Base-by-base conservation (phyloP, 305 asterid species). In the Solanum hybrid region DNA sequence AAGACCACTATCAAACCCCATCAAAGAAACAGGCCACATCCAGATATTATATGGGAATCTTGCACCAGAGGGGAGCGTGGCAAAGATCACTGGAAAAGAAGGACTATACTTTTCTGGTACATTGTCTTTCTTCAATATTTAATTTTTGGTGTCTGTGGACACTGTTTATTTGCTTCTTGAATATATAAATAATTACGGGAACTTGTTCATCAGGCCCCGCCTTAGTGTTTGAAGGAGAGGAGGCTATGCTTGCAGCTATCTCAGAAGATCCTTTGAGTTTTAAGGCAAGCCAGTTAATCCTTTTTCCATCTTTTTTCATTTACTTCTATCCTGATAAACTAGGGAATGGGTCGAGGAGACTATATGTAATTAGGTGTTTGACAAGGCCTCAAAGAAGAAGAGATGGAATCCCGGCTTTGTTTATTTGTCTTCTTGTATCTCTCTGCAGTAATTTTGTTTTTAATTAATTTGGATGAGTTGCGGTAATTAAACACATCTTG, bases 51-150 rank as follows among this genome's bases (percentile, higher is more conserved):
- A 96, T 76, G 99, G 99, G 80, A 96, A 97, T 89, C 92, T 97
- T 90, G 99, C 99, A 87, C 99, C 99, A 35, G 99, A 96, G 86
- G 99, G 99, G 86, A 96, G 99, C 66, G 99, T 97, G 85, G 99
- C 99, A 78, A 97, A 97, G 93, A 97, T 97, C 90, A 97, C 99
- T 2, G 99, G 99, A 87, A 97, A 97, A 93, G 99, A 97, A 92
- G 99, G 99, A 90, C 60, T 97, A 89, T 96, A 94, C 92, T 97
- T 97, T 93, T 94, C 98, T n/a, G 99, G 99, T 97, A 90, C 86
- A 79, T 89, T 46, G 86, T 90, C 78, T 82, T 60, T 38, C 8
- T 37, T 85, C 69, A 85, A 9, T 32, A 60, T 88, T 88, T 40
- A 34, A 79, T 36, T 17, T 90, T n/a, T n/a, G 31, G 60, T 24